A percentile compares a stretch with the other conserved stretches of the same genome.
These are phyloP conservation scores for Calvatia gigantea DNA, from an alignment of 768 basidiomycete genomes.

Conservation along the genomic window DNA sequence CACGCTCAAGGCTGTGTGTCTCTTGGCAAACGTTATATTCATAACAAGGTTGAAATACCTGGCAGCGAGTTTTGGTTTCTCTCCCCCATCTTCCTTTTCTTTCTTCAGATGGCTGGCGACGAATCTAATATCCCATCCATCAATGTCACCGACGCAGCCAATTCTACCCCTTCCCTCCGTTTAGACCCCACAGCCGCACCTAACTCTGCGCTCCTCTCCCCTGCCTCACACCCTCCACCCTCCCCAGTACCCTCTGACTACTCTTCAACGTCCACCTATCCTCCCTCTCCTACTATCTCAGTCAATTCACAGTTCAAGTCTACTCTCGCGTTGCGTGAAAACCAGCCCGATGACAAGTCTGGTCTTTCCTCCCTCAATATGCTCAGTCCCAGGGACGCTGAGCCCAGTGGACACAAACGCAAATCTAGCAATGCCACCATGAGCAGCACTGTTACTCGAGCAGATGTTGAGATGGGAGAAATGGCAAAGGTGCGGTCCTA, in stretches of 20 bases:
- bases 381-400: conserved; percentile 34
- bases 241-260: conserved; percentile 20
- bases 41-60: too few species aligned
- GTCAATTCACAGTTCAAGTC: conserved; percentile 57
- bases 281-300: conserved; percentile 78
- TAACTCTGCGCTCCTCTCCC: conserved; percentile 16
- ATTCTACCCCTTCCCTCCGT: conserved; percentile 14
- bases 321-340: conserved; percentile 60
- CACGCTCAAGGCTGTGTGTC: too few species aligned
- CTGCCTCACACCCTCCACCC: conserved; percentile 14
- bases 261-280: conserved; percentile 32
- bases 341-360: conserved; percentile 55
- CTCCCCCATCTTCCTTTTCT: not conserved
- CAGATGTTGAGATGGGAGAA: conserved; percentile 43
- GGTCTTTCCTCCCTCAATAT: conserved; percentile 52
- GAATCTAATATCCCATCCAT: conserved; percentile 27
- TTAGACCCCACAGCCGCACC: not conserved
- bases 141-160: conserved; percentile 24
- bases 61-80: too few species aligned
- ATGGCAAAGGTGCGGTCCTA: conserved; percentile 34
- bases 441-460: conserved; percentile 42
- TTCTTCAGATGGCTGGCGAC: conserved; percentile 18
- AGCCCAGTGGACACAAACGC: conserved; percentile 38
- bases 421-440: conserved; percentile 58
- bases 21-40: too few species aligned